These are phyloP conservation scores for Saccharomycopsis sp. DNA, from an alignment of 805 yeast species.

Conservation along the genomic window DNA sequence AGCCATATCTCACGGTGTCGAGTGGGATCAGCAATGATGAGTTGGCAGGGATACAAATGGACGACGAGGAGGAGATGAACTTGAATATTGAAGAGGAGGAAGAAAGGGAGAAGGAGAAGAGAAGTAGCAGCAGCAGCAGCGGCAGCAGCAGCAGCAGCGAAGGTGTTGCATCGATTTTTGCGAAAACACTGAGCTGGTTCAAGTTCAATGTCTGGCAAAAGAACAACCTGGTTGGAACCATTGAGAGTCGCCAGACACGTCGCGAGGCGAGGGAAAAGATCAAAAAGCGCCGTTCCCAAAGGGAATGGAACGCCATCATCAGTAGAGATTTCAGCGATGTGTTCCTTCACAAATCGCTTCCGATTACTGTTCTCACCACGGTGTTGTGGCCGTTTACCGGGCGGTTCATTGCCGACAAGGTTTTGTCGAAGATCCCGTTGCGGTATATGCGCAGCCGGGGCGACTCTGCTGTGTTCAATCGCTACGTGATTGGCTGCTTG, in stretches of 20 bases:
- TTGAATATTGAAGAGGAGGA: constrained; percentile 1
- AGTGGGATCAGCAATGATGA: constrained; percentile 28
- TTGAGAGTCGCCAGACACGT: no score
- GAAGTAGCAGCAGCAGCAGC: no score
- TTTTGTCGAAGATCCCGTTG: constrained; percentile 24
- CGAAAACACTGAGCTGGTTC: no score
- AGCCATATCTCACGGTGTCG: constrained; percentile 31
- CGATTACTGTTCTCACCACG: constrained; percentile 25
- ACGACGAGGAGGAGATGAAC: constrained; percentile 23
- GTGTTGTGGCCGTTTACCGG: constrained; percentile 30
- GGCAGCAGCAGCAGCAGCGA: no score
- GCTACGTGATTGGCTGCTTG: constrained; percentile 30
- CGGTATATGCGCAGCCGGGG: constrained; percentile 22
- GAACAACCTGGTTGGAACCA: no score
- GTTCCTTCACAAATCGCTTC: constrained; percentile 22
- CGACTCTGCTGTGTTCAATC: constrained; percentile 29
- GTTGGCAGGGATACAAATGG: constrained; percentile 28
- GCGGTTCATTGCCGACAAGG: constrained; percentile 21
- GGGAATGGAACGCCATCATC: constrained; percentile 27
- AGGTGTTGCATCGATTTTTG: no score
- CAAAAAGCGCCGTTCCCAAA: constrained; percentile 13
- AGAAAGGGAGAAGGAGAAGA: neutral
- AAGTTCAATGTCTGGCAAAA: no score
- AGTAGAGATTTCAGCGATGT: constrained; percentile 26
- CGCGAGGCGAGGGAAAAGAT: neutral